Base-by-base conservation (phyloP, 768 basidiomycete genomes). In the Hypsizygus marmoreus region DNA sequence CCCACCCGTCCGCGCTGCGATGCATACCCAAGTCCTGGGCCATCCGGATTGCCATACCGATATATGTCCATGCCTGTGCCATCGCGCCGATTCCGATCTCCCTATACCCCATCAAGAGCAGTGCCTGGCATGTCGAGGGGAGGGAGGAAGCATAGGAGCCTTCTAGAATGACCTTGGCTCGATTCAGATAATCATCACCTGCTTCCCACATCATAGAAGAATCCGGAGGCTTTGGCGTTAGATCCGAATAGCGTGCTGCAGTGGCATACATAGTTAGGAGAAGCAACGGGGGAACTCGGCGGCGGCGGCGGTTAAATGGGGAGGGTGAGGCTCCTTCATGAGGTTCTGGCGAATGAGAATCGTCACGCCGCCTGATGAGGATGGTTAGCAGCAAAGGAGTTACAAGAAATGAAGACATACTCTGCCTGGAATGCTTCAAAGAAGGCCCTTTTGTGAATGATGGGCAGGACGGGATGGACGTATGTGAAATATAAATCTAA, bases 1-100 rank as follows among this genome's bases (percentile, higher is more conserved):
- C 76, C 89, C 90, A 92, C 22, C 82, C 81, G 58, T 91, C 89
- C 23, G 91, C 86, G 53, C 76, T 77, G 26, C 88, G 77, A 58
- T 92, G 90, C 77, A 92, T 80, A 6, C 90, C 90, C 43, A 92
- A 64, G 64, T 92, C 90, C 65, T 91, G 90, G 12, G 90, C 90
- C 90, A 94, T 92, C n/a, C 92, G 78, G 28, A 94, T 84, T 0
- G 87, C 91, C 86, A 91, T 88, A 9, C 91, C 91, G 14, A 84
- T 78, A 59, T 86, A 91, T 8, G 83, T 77, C 92, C 91, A 95
- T 24, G 88, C 85, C 63, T 86, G 81, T 6, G 86, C 85, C 91
- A 93, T 95, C 13, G 88, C 82, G 34, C 89, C 92, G 47, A 92
- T 88, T 2, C 92, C 92, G 31, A 91, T 78, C 65, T 95, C 91